phyloP scores from a whole-genome alignment of 2,329 filamentous ascomycete genomes.

The Thermomyces lanuginosus region DNA sequence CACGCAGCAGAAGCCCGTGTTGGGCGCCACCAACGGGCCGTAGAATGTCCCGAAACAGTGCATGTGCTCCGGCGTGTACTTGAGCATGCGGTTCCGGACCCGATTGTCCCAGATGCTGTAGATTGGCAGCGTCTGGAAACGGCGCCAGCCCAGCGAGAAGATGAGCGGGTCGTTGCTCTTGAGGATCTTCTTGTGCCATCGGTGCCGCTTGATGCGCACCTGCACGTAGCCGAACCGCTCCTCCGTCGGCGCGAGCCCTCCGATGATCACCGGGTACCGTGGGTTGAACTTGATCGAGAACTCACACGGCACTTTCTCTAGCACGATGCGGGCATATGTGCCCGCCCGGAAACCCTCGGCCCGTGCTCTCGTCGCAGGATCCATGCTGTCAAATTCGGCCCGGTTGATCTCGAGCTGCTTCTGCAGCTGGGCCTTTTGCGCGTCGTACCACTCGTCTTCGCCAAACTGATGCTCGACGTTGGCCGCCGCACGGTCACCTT shows the following conservation, averaged over 20 bases:
- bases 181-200: constrained; percentile 98
- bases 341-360: constrained; percentile 87
- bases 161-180: constrained; percentile 97
- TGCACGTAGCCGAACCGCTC: constrained; percentile 93
- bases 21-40: constrained; percentile 83
- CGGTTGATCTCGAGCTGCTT: constrained; percentile 97
- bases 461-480: constrained; percentile 64
- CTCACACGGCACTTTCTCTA: constrained; percentile 79
- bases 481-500: constrained; percentile 57
- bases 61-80: constrained; percentile 98
- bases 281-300: constrained; percentile 73
- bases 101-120: constrained; percentile 92
- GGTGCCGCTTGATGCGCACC: constrained; percentile 87
- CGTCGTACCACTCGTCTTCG: constrained; percentile 97
- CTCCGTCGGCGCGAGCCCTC: constrained; percentile 83
- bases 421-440: constrained; percentile 84
- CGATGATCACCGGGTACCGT: constrained; percentile 68
- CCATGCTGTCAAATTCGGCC: constrained; percentile 74
- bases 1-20: constrained; percentile 88
- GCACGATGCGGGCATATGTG: constrained; percentile 79
- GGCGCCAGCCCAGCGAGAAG: constrained; percentile 88
- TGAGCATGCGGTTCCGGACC: constrained; percentile 90
- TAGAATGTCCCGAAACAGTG: constrained; percentile 96
- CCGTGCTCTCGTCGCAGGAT: constrained; percentile 63
- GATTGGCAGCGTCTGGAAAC: constrained; percentile 82